Evolutionary conservation across 305 asterid species (phyloP).

Genomic region (Withania somnifera): DNA sequence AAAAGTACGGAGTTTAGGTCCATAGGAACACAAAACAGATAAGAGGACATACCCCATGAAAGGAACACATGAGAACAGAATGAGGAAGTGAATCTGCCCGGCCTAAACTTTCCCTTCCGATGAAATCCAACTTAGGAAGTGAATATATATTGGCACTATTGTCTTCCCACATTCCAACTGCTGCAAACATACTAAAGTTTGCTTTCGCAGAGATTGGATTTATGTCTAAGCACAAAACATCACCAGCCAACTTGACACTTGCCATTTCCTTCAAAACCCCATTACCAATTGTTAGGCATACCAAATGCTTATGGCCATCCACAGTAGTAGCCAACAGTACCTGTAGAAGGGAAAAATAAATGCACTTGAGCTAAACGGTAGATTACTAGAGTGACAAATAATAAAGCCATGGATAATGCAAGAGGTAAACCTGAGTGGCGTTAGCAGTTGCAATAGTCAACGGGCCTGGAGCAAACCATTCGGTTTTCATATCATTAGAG

Average conservation of each 20-base stretch:
- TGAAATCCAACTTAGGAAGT: slow-evolving; percentile 59
- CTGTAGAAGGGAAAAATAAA: slow-evolving; percentile 19
- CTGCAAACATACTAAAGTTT: slow-evolving; percentile 62
- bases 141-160: slow-evolving; percentile 37
- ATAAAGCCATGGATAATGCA: neutral
- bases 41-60: slow-evolving; percentile 57
- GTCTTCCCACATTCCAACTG: slow-evolving; percentile 23
- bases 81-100: slow-evolving; percentile 71
- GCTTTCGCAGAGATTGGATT: slow-evolving; percentile 71
- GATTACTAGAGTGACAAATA: neutral
- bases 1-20: neutral
- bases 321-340: slow-evolving; percentile 69
- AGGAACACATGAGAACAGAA: slow-evolving; percentile 63
- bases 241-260: slow-evolving; percentile 54
- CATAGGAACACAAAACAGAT: neutral
- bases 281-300: slow-evolving; percentile 73
- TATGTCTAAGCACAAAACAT: slow-evolving; percentile 74
- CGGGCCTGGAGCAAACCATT: slow-evolving; percentile 68
- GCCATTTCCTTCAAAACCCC: slow-evolving; percentile 49
- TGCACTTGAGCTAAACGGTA: neutral
- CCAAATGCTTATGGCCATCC: slow-evolving; percentile 47
- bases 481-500: slow-evolving; percentile 52
- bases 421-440: slow-evolving; percentile 53
- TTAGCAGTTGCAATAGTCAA: slow-evolving; percentile 85
- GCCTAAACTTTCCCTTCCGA: slow-evolving; percentile 44